phyloP scores from a whole-genome alignment of 1,139 yeast species.

The Candida buenavistaensis region DNA sequence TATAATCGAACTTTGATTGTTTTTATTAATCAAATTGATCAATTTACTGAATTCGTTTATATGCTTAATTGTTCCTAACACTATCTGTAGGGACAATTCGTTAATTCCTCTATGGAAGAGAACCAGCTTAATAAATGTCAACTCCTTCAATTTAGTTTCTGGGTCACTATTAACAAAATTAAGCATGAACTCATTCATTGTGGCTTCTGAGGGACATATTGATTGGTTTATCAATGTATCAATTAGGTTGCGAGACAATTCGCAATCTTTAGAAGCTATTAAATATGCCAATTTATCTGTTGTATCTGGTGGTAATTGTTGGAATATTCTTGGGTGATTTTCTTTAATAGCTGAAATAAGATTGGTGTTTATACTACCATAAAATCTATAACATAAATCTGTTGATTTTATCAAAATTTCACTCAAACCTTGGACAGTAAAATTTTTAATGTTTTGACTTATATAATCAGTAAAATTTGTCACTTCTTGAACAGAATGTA shows the following conservation, averaged over 20 bases:
- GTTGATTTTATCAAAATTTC: slow-evolving; percentile 15
- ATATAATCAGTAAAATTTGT: slow-evolving; percentile 19
- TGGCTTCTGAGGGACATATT: slow-evolving; percentile 27
- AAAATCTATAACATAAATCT: slow-evolving; percentile 2
- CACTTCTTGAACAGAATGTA: slow-evolving; percentile 5
- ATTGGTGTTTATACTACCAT: slow-evolving; percentile 3
- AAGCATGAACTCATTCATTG: slow-evolving; percentile 23
- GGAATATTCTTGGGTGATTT: slow-evolving; percentile 15
- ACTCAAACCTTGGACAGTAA: slow-evolving; percentile 22
- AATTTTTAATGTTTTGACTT: slow-evolving; percentile 15
- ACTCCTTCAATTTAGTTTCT: slow-evolving; percentile 20
- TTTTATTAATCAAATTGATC: slow-evolving; percentile 18
- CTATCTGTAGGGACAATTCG: slow-evolving; percentile 19
- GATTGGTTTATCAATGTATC: slow-evolving; percentile 18
- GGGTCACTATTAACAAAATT: slow-evolving; percentile 13
- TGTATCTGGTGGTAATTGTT: slow-evolving; percentile 20
- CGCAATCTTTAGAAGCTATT: slow-evolving; percentile 21
- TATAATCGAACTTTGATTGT: slow-evolving; percentile 9
- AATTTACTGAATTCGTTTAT: slow-evolving; percentile 34
- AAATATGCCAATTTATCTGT: slow-evolving; percentile 30
- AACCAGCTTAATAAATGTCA: slow-evolving; percentile 30
- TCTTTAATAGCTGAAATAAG: slow-evolving; percentile 4
- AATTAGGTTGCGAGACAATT: slow-evolving; percentile 21
- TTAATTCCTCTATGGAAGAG: slow-evolving; percentile 27
- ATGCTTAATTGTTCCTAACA: slow-evolving; percentile 24